Percentiles rank a stretch among this genome's conserved stretches.
Conservation (phyloP, 345 rosid genomes). For the Lepidium aucheri region DNA sequence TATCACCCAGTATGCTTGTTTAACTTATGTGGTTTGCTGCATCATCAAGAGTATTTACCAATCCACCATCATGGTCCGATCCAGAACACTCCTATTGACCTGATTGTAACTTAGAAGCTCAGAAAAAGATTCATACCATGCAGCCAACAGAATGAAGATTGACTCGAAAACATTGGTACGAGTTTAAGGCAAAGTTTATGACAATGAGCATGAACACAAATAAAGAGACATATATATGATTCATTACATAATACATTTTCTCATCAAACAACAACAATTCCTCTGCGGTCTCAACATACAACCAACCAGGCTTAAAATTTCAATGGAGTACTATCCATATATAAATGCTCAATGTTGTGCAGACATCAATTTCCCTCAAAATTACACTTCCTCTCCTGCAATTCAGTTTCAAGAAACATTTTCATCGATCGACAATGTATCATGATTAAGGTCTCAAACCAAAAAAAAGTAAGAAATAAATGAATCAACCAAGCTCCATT, state of each 20-base stretch:
- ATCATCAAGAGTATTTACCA: neutral
- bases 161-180: neutral
- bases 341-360: neutral
- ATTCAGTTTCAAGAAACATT: neutral
- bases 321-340: neutral
- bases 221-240: neutral
- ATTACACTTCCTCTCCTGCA: slow-evolving; percentile 16
- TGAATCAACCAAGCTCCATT: too few relatives aligned
- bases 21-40: neutral
- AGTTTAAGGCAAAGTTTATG: neutral
- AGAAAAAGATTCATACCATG: neutral
- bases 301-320: neutral
- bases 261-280: neutral
- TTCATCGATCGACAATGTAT: neutral
- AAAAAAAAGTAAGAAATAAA: too few relatives aligned
- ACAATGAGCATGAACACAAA: neutral
- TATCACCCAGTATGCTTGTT: neutral
- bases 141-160: neutral
- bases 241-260: slow-evolving; percentile 11
- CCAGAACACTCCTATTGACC: neutral
- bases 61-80: neutral
- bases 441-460: neutral
- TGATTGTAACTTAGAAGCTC: neutral
- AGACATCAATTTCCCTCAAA: neutral
- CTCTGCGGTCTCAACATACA: neutral